Percentiles rank a stretch among this genome's conserved stretches.
These are phyloP conservation scores for Phascolomyces articulosus DNA, from an alignment of 371 early-diverging fungal species.

Conservation along the genomic window DNA sequence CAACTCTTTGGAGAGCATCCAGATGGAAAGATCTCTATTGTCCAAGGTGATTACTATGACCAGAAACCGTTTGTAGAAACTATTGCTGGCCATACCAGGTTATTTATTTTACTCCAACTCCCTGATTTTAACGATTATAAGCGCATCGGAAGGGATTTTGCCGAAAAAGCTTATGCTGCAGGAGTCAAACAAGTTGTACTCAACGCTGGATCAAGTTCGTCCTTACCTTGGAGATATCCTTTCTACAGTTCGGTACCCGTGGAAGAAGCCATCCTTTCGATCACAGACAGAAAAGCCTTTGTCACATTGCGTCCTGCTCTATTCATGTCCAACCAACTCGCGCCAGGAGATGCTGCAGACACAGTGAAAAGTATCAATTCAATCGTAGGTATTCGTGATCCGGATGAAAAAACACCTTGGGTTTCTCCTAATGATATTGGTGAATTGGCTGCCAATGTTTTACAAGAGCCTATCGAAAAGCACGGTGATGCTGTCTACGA, in stretches of 20 bases:
- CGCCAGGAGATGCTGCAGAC: background rate
- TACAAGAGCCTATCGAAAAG: slow-evolving; percentile 18
- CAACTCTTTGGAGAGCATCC: background rate
- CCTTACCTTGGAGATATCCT: slow-evolving; percentile 21
- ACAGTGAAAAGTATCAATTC: background rate
- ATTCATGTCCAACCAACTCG: slow-evolving; percentile 20
- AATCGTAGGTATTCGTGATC: background rate
- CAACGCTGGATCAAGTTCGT: slow-evolving; percentile 21
- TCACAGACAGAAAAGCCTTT: slow-evolving; percentile 18
- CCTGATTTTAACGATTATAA: background rate
- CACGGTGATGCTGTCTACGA: slow-evolving; percentile 24
- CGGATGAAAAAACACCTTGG: slow-evolving; percentile 9
- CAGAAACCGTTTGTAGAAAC: slow-evolving; percentile 17
- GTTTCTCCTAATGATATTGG: slow-evolving; percentile 24
- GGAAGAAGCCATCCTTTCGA: slow-evolving; percentile 28
- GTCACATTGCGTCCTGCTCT: slow-evolving; percentile 16
- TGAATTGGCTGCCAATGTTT: slow-evolving; percentile 14
- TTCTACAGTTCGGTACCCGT: slow-evolving; percentile 16
- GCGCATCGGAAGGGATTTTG: background rate
- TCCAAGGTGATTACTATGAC: slow-evolving; percentile 34
- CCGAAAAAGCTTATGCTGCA: slow-evolving; percentile 29
- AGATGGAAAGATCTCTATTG: background rate
- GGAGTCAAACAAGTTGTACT: slow-evolving; percentile 39
- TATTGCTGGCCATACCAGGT: slow-evolving; percentile 30
- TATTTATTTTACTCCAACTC: slow-evolving; percentile 24